Conservation (phyloP, 345 rosid species). For the Gossypium australe region DNA sequence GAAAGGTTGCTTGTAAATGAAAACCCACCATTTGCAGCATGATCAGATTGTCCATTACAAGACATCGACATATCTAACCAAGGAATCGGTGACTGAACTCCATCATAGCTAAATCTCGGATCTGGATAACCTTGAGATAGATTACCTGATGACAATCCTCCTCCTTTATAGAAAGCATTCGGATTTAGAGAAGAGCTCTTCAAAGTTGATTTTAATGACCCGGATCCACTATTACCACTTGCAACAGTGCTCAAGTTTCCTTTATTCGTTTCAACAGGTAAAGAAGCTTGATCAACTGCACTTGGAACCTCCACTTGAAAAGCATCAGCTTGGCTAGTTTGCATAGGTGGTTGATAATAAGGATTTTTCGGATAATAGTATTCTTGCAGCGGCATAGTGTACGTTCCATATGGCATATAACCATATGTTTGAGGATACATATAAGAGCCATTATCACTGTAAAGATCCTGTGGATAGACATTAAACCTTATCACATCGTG, state of each 20-base stretch:
- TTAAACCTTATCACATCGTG: conserved; percentile 10
- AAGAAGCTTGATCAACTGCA: conserved; percentile 24
- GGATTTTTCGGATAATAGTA: conserved; percentile 44
- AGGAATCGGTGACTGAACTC: conserved; percentile 26
- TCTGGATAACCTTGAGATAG: conserved; percentile 37
- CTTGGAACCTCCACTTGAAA: conserved; percentile 21
- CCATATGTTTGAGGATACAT: conserved; percentile 39
- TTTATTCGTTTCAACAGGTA: conserved; percentile 25
- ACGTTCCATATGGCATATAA: conserved; percentile 41
- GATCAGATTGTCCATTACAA: conserved; percentile 21
- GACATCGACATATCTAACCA: conserved; percentile 31
- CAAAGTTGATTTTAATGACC: conserved; percentile 34
- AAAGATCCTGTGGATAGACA: conserved; percentile 27
- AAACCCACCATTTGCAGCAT: conserved; percentile 26
- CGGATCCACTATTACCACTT: conserved; percentile 32
- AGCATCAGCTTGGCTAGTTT: conserved; percentile 11
- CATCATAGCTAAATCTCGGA: conserved; percentile 44
- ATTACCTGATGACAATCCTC: conserved; percentile 29
- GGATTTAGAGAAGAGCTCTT: conserved; percentile 34
- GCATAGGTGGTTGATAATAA: conserved; percentile 29
- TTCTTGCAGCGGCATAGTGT: conserved; percentile 35
- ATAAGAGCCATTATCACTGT: conserved; percentile 35
- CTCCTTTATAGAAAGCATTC: conserved; percentile 38
- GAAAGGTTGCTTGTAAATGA: conserved; percentile 25
- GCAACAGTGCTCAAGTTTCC: conserved; percentile 23